Evolutionary conservation across 228 moss, liverwort and hornwort genomes (phyloP).

Genomic region (Sphagnum fallax): DNA sequence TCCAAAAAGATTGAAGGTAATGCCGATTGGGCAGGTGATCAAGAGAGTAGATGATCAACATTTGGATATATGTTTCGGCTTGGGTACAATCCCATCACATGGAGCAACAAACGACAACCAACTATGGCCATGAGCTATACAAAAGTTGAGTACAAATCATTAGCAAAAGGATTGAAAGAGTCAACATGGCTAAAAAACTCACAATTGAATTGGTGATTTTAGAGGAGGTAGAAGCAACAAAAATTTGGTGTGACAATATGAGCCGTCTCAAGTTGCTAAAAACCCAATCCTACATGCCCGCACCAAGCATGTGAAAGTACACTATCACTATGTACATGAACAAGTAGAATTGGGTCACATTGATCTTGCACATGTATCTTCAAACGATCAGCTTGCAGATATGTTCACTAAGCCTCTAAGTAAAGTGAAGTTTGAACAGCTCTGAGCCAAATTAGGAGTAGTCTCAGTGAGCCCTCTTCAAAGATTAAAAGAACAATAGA

Average conservation of each 20-base stretch:
- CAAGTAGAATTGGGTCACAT: background rate
- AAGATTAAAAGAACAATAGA: too few relatives aligned
- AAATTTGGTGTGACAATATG: background rate
- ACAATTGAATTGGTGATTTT: background rate
- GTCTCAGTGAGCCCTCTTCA: too few relatives aligned
- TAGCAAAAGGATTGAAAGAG: background rate
- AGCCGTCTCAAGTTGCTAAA: background rate
- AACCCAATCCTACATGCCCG: constrained; percentile 3
- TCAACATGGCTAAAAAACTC: background rate
- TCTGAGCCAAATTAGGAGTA: background rate
- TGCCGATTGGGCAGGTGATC: constrained; percentile 5
- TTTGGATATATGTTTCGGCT: constrained; percentile 4
- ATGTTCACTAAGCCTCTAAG: constrained; percentile 2
- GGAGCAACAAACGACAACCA: background rate
- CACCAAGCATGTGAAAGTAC: constrained; percentile 1
- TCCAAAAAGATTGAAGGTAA: background rate
- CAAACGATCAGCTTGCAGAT: constrained; percentile 1
- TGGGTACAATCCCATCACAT: background rate
- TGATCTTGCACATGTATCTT: background rate
- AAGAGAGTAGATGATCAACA: background rate
- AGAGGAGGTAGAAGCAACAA: background rate
- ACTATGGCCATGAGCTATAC: background rate
- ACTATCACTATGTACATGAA: constrained; percentile 3
- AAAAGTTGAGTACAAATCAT: background rate
- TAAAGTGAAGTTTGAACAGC: background rate